Evolutionary conservation across 2,329 filamentous ascomycete species (phyloP).

Genomic region (Cadophora sp.): DNA sequence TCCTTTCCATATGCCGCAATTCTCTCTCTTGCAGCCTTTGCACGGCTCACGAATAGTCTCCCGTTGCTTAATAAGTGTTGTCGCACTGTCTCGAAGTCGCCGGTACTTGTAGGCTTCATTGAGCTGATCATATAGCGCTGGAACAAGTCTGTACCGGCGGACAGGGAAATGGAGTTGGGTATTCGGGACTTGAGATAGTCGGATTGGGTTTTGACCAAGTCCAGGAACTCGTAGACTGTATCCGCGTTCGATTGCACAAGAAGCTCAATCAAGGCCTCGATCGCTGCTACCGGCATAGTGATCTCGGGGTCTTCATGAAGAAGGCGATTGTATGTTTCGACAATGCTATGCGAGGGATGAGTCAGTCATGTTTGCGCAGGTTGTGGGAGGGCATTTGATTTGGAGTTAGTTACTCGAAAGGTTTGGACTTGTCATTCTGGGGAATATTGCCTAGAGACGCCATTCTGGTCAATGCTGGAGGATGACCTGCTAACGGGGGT

Average conservation of each 20-base stretch:
- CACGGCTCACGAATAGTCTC: constrained; percentile 83
- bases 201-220: constrained; percentile 78
- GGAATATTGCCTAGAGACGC: constrained; percentile 39
- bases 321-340: constrained; percentile 68
- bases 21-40: constrained; percentile 82
- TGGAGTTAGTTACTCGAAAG: constrained; percentile 39
- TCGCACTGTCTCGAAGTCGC: constrained; percentile 81
- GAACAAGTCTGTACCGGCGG: constrained; percentile 94
- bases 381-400: neutral
- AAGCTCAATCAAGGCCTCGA: constrained; percentile 87
- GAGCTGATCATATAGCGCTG: constrained; percentile 88
- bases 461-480: constrained; percentile 42
- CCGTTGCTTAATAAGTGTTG: constrained; percentile 87
- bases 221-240: constrained; percentile 93
- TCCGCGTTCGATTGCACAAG: constrained; percentile 80
- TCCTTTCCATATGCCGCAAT: constrained; percentile 82
- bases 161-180: constrained; percentile 88
- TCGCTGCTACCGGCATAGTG: constrained; percentile 94
- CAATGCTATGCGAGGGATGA: constrained; percentile 52
- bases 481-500: constrained; percentile 38
- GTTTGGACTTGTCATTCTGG: constrained; percentile 29
- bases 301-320: constrained; percentile 77
- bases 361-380: constrained; percentile 34
- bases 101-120: constrained; percentile 55
- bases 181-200: constrained; percentile 78